Conservation (phyloP, 345 rosid genomes). For the Alliaria petiolata region DNA sequence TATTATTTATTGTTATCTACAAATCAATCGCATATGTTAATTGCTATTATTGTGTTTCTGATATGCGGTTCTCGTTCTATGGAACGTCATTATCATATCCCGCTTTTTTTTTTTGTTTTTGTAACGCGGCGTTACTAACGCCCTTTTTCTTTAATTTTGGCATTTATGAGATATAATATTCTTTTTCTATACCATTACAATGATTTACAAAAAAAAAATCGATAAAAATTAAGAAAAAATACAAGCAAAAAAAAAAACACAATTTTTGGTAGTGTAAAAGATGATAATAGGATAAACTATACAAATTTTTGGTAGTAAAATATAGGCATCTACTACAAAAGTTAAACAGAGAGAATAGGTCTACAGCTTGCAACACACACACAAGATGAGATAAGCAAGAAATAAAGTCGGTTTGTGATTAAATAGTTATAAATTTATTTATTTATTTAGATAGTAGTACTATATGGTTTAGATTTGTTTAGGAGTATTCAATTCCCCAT, state of each 20-base stretch:
- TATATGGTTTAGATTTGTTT: slow-evolving; percentile 15
- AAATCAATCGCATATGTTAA: slow-evolving; percentile 27
- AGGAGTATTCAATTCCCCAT: slow-evolving; percentile 23
- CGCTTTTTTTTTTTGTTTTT: slow-evolving; percentile 12
- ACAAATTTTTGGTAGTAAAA: too few relatives aligned
- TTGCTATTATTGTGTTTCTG: slow-evolving; percentile 24
- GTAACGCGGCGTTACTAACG: slow-evolving; percentile 12
- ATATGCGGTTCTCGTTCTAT: slow-evolving; percentile 25
- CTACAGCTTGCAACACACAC: not conserved
- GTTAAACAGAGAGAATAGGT: not conserved
- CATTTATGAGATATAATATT: not conserved
- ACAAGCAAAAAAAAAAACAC: not conserved
- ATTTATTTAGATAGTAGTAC: not conserved
- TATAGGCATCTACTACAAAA: not conserved
- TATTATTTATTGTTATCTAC: not conserved
- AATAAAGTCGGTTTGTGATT: slow-evolving; percentile 19
- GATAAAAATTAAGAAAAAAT: not conserved
- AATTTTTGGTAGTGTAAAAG: not conserved
- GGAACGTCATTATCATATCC: not conserved
- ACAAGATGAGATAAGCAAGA: not conserved
- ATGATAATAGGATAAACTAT: too few relatives aligned
- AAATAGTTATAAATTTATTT: not conserved
- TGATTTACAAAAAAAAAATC: not conserved
- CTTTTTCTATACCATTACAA: not conserved
- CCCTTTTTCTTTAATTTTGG: not conserved